A percentile compares a stretch with the other conserved stretches of the same genome.
Evolutionary conservation across 176 grass and related monocot species (phyloP).

Genomic region (Lolium multiflorum): DNA sequence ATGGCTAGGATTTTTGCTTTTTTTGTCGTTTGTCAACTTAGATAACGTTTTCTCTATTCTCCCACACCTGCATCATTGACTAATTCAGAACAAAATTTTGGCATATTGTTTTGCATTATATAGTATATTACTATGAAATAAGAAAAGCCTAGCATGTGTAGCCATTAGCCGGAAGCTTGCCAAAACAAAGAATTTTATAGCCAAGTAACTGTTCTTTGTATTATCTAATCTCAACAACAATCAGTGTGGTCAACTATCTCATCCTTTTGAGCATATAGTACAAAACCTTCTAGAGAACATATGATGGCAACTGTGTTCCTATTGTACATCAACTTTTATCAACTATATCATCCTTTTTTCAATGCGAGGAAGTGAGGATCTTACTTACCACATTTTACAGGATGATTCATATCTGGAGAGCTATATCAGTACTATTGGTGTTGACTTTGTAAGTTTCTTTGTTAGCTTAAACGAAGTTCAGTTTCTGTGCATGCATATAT

Average conservation of each 20-base stretch:
- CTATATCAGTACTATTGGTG: constrained; percentile 88
- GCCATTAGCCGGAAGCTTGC: background rate
- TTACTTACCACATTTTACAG: constrained; percentile 48
- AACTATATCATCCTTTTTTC: background rate
- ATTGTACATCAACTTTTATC: background rate
- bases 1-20: background rate
- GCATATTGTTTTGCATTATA: background rate
- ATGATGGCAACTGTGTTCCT: background rate
- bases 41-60: background rate
- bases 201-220: background rate
- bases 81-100: background rate
- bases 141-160: background rate
- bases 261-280: background rate
- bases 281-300: constrained; percentile 19
- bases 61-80: background rate
- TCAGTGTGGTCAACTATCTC: background rate
- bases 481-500: background rate
- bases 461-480: constrained; percentile 10
- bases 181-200: background rate
- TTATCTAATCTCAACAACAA: background rate
- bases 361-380: background rate
- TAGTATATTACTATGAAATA: constrained; percentile 3
- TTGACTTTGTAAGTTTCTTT: constrained; percentile 81
- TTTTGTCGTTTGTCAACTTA: background rate
- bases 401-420: constrained; percentile 87